Evolutionary conservation across 352 stramenopile genomes (phyloP).

Genomic region (Stramenopiles sp.): DNA sequence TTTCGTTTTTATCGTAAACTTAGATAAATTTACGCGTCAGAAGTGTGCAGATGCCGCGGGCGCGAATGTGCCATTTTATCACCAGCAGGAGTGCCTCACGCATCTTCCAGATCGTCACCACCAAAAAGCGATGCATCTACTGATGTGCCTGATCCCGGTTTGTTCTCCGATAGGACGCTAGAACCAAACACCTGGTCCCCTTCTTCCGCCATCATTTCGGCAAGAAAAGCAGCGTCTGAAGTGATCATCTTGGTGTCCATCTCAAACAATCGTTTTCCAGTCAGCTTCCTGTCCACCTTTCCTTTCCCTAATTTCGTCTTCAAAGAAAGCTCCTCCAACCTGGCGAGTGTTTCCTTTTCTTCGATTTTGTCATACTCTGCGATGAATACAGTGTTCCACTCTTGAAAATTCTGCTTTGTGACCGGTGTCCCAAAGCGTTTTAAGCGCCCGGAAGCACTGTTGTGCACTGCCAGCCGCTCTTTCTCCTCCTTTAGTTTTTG

Average conservation of each 20-base stretch:
- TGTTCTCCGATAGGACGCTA: not conserved
- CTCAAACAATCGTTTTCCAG: not conserved
- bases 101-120: too few species aligned
- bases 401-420: not conserved
- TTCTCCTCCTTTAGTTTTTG: not conserved
- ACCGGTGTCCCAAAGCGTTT: not conserved
- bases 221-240: not conserved
- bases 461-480: not conserved
- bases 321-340: not conserved
- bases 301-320: not conserved
- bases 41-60: too few species aligned
- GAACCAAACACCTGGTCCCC: not conserved
- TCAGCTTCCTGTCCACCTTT: not conserved
- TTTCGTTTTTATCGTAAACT: too few species aligned
- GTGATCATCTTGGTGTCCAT: not conserved
- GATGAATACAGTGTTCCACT: not conserved
- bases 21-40: too few species aligned
- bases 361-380: not conserved
- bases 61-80: too few species aligned
- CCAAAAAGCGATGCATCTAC: too few species aligned
- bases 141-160: too few species aligned
- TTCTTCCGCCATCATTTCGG: not conserved
- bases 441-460: not conserved
- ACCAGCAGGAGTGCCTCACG: too few species aligned
- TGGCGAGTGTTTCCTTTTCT: not conserved